Base-by-base conservation (phyloP, 495 filamentous ascomycete species). In the Alectoria sarmentosa region DNA sequence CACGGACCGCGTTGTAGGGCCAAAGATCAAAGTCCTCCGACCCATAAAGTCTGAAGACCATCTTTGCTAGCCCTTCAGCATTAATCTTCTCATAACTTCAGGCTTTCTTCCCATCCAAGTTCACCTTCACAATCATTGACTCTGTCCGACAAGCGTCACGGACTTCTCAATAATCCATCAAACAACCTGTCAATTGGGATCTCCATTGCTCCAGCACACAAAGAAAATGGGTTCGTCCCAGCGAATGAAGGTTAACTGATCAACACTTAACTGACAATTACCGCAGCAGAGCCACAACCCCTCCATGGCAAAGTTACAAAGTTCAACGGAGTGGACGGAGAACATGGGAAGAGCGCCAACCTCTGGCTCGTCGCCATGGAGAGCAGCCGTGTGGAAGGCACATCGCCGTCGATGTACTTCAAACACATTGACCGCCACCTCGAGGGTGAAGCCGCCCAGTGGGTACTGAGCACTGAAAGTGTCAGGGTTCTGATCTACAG, bases 381-480 rank as follows among this genome's bases (percentile, higher is more conserved):
- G 10, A 36, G 48, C 30, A 17, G 52, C 17, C 41, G 42, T 1
- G 44, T 49, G 30, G 26, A 36, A 5, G 41, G 23, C 37, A 19
- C 15, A 6, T n/a, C 32, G 37, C 39, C 48, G 8, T 36, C 11
- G 0, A 46, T 14, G 17, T 48, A 17, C 37, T 38, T 61, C 2
- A 11, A 61, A 37, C 36, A 32, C 21, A 46, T 61, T 32, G 60
- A 61, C 48, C 41, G 42, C 14, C 32, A 36, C 10, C 41, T 61
- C 26, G 42, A 61, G 10, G 60, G 60, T 19, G 7, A 36, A n/a
- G 60, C 60, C 14, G 60, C 60, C 52, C 21, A 21, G 19, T 61
- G 41, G 60, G 30, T 36, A 19, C 14, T 11, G 3, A 8, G n/a
- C 28, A 34, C 44, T 9, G 4, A 11, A 15, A 36, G 32, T n/a